A percentile compares a stretch with the other conserved stretches of the same genome.
Conservation (phyloP, 2,329 filamentous ascomycete genomes). For the Cladophialophora yegresii region DNA sequence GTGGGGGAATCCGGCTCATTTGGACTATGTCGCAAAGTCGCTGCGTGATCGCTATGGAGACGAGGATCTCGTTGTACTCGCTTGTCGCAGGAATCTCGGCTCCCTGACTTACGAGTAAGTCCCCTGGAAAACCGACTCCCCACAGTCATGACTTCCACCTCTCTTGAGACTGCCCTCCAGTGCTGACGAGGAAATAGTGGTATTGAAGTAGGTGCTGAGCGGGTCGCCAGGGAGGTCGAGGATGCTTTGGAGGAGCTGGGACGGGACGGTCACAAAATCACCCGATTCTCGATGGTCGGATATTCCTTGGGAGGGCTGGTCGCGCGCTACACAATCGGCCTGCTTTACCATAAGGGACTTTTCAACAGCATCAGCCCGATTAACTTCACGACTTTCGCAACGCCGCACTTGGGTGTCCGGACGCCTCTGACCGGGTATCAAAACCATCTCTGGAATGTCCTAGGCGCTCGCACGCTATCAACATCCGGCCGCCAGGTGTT, state of each 20-base stretch:
- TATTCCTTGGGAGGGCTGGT: constrained; percentile 90
- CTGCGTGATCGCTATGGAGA: constrained; percentile 54
- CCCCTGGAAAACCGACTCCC: background rate
- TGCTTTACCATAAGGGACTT: constrained; percentile 77
- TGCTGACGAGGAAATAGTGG: constrained; percentile 42
- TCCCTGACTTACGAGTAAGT: constrained; percentile 49
- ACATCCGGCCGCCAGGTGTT: constrained; percentile 86
- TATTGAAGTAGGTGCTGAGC: constrained; percentile 68
- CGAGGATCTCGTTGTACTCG: constrained; percentile 58
- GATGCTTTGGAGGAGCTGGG: constrained; percentile 57
- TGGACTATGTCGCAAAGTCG: constrained; percentile 56
- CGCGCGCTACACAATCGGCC: constrained; percentile 79
- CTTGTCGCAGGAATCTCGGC: constrained; percentile 58
- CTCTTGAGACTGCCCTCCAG: background rate
- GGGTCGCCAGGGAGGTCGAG: constrained; percentile 65
- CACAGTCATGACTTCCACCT: background rate
- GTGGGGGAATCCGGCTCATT: constrained; percentile 59
- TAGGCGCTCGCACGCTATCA: constrained; percentile 78
- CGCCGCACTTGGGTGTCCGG: constrained; percentile 76
- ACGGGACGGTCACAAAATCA: constrained; percentile 68
- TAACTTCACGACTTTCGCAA: constrained; percentile 93
- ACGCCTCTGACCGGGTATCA: constrained; percentile 67
- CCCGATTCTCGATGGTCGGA: constrained; percentile 80
- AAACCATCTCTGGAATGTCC: constrained; percentile 74
- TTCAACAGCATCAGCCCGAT: constrained; percentile 79